Evolutionary conservation across 2,329 filamentous ascomycete genomes (phyloP), one percentile per base, ranked within the genome.

Genomic region (Penicillium verrucosum): DNA sequence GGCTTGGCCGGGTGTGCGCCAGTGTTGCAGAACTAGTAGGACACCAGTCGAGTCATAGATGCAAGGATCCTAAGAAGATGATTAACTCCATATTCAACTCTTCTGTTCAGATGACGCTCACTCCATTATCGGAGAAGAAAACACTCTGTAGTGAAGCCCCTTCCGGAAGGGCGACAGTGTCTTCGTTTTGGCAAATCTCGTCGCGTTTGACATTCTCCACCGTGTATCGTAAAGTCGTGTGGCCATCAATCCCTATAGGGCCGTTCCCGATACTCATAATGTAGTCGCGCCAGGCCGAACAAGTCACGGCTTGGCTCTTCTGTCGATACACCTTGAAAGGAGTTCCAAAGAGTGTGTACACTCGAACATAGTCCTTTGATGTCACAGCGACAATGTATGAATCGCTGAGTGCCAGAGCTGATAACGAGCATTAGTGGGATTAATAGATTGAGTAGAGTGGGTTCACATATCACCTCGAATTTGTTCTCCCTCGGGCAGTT

Each of bases 201-300:
- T 97, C 92, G 46, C 90, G 84, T 75, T 95, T 95, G 65, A 97
- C 85, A 70, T 99, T 96, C 70, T 97, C 90, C 66, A 99, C 93
- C 0, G 90, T 92, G 77, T 97, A 99, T 9, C 90, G 79, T 27
- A 99, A 82, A 42, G 87, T 87, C 0, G 91, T 86, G 55, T 64
- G 59, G 18, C 94, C 93, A 69, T 94, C 88, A 10, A 86, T 84
- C 12, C 87, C 87, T 34, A 96, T 83, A 0, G 94, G 86, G 0
- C 95, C 95, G 67, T 99, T 99, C 52, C 93, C 93, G 64, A 99
- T 85, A 0, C 92, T 97, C 70, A 97, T 83, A n/a, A 99, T 88
- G 73, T 97, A 97, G 78, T 99, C 92, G 62, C 89, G 84, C 90
- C 90, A 97, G 65, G 91, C 93, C 0, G 92, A 91, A 69, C 94